Conservation (phyloP, 306 rosid species). For the Mimosa bimucronata region DNA sequence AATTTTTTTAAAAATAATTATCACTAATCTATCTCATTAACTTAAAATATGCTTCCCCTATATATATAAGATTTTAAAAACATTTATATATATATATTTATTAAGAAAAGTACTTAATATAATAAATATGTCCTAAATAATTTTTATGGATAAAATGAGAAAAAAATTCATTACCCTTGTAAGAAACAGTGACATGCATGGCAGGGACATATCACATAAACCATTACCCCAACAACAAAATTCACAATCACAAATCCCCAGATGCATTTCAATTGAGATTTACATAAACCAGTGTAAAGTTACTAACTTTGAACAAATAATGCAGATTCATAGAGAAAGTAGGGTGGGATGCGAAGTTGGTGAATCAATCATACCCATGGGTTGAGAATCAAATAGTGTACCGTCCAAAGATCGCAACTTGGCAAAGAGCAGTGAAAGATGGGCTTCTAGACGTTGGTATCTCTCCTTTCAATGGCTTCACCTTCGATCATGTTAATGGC, state of each 20-base stretch:
- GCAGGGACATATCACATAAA: too few relatives aligned
- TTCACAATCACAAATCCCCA: background rate
- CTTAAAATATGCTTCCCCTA: too few relatives aligned
- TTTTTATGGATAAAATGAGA: too few relatives aligned
- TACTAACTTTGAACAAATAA: background rate
- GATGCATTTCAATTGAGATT: background rate
- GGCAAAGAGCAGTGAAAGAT: slow-evolving; percentile 72
- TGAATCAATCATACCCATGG: slow-evolving; percentile 84
- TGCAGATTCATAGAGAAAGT: slow-evolving; percentile 75
- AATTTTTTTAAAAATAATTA: too few relatives aligned
- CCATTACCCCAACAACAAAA: background rate
- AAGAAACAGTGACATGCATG: too few relatives aligned
- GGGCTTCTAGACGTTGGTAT: slow-evolving; percentile 77
- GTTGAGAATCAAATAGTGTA: slow-evolving; percentile 85
- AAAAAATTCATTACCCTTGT: too few relatives aligned
- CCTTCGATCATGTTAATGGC: slow-evolving; percentile 86
- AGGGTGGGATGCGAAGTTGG: slow-evolving; percentile 81
- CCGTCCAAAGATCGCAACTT: slow-evolving; percentile 60
- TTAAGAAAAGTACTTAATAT: too few relatives aligned
- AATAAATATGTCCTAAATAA: too few relatives aligned
- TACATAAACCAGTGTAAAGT: background rate
- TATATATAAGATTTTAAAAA: too few relatives aligned
- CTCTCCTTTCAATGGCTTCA: slow-evolving; percentile 91
- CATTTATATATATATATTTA: too few relatives aligned
- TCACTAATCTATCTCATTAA: too few relatives aligned